A percentile compares a stretch with the other conserved stretches of the same genome.
Evolutionary conservation across 805 yeast species (phyloP).

Genomic region (Alloascoidea hylecoeti): DNA sequence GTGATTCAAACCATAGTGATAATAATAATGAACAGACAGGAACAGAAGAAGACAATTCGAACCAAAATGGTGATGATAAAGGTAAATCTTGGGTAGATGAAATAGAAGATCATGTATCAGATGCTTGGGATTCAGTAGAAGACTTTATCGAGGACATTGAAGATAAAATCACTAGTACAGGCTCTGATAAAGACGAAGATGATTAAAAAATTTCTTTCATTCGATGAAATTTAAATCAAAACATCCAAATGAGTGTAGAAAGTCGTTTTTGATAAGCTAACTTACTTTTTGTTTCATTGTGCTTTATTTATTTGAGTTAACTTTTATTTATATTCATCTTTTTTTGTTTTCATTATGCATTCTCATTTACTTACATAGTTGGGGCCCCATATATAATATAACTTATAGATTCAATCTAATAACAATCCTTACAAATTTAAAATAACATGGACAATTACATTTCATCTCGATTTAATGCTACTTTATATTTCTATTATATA

Average conservation of each 20-base stretch:
- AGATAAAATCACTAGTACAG: conserved; percentile 10
- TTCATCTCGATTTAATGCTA: conserved; percentile 2
- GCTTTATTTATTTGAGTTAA: neutral
- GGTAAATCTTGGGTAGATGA: conserved; percentile 1
- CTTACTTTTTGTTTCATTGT: neutral
- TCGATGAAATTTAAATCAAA: too few species aligned
- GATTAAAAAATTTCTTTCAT: neutral
- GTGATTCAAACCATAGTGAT: conserved; percentile 2
- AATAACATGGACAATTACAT: conserved; percentile 2
- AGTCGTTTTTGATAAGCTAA: neutral
- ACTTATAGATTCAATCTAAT: too few species aligned
- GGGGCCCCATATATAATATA: too few species aligned
- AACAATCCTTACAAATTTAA: conserved; percentile 1
- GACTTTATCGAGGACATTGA: conserved; percentile 10
- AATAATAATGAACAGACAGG: conserved; percentile 2
- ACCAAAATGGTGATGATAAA: conserved; percentile 1
- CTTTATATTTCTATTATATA: conserved; percentile 18
- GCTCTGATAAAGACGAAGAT: conserved; percentile 9
- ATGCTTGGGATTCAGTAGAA: too few species aligned
- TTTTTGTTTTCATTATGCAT: too few species aligned
- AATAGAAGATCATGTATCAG: too few species aligned
- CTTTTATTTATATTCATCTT: neutral
- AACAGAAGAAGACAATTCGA: conserved; percentile 3
- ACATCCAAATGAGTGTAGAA: neutral
- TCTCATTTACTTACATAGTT: too few species aligned